Evolutionary conservation across 164 flowering plant species (phyloP), one percentile per base, ranked within the genome.

Genomic region (Nymphaea colorata): DNA sequence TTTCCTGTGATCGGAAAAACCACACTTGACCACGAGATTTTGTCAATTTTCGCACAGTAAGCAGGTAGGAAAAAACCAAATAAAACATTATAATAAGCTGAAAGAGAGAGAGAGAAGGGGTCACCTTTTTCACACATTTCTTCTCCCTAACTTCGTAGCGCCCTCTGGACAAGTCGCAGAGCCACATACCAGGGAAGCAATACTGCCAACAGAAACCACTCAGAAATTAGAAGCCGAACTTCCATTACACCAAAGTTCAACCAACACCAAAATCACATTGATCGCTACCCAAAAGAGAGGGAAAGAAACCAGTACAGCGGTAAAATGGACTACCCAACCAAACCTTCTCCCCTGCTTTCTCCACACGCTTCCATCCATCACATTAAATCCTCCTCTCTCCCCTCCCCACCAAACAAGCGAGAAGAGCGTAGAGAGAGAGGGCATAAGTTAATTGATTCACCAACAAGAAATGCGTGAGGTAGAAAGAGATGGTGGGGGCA

Each of bases 61-160:
- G 16, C 16, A 8, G 59, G 16, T 16, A 55, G 16, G 59, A 16
- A 55, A 55, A 55, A 55, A 55, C 59, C 16, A 61, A 61, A 12
- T 61, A 61, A 61, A 55, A 16, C n/a, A 4, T 6, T 3, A 42
- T 15, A 44, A 42, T 64, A 66, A 25, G 36, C 36, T 25, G 18
- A 4, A 3, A 36, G 4, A 55, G 18, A 36, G 5, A 64, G 42
- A 43, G 57, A 61, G 60, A 66, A 42, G 36, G 47, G 42, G 59
- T 6, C 73, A 84, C 90, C 96, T 89, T 89, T 86, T 84, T 87
- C 64, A 83, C 83, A 73, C 79, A 77, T 75, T 89, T 89, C 89
- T 89, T 89, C 86, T 87, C 96, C 70, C 88, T 79, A 59, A 89
- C 96, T 73, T 89, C 96, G 73, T 89, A 89, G 72, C 96, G 76